A percentile compares a stretch with the other conserved stretches of the same genome.
Evolutionary conservation across 169 alveolate species (phyloP).

Genomic region (Plasmodium chabaudi): DNA sequence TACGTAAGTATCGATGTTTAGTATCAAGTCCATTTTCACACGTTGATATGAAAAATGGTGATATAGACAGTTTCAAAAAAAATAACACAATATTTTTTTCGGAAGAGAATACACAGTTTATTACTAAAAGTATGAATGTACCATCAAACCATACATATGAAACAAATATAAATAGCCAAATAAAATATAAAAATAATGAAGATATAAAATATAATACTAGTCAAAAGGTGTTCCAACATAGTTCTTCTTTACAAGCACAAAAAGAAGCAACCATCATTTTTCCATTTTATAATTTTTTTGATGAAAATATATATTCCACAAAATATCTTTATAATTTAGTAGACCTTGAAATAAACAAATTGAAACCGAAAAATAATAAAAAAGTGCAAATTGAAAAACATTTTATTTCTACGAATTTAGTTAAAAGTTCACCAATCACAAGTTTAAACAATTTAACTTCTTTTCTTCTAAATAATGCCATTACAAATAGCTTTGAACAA

Average conservation of each 20-base stretch:
- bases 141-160: background rate
- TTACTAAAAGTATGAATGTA: background rate
- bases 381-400: background rate
- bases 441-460: conserved; percentile 23
- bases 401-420: conserved; percentile 33
- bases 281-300: conserved; percentile 69
- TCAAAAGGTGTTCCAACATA: background rate
- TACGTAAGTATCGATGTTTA: conserved; percentile 71
- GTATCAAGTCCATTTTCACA: conserved; percentile 35
- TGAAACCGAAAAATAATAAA: background rate
- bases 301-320: conserved; percentile 45
- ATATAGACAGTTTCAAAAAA: background rate
- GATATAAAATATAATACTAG: background rate
- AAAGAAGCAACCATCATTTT: conserved; percentile 53
- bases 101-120: too few species aligned
- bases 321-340: conserved; percentile 21
- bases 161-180: background rate
- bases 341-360: conserved; percentile 25
- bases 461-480: background rate
- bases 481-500: background rate
- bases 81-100: too few species aligned
- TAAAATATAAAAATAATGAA: background rate
- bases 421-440: conserved; percentile 51
- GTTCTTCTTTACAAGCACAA: conserved; percentile 47
- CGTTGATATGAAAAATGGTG: background rate